Conservation (phyloP, 2,329 filamentous ascomycete species). For the Pseudogymnoascus sp. region DNA sequence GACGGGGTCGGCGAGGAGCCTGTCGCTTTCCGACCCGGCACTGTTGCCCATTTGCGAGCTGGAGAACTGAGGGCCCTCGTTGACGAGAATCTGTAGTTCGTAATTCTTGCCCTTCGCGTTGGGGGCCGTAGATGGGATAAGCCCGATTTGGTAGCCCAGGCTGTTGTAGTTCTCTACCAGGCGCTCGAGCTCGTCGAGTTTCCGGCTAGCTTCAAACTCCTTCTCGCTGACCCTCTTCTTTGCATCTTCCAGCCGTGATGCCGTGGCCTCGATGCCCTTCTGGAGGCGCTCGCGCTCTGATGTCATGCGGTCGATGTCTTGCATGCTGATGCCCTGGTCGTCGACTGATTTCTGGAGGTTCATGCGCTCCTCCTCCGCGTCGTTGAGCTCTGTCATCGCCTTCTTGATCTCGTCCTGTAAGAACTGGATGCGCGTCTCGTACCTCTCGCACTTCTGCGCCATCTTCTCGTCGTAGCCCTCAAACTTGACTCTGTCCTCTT, state of each 20-base stretch:
- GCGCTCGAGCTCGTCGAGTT: slow-evolving; percentile 86
- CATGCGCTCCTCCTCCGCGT: slow-evolving; percentile 74
- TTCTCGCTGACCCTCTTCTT: slow-evolving; percentile 78
- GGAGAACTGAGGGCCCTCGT: slow-evolving; percentile 68
- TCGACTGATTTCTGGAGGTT: slow-evolving; percentile 80
- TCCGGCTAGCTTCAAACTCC: slow-evolving; percentile 76
- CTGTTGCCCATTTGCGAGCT: slow-evolving; percentile 44
- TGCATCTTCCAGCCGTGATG: slow-evolving; percentile 70
- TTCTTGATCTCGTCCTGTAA: slow-evolving; percentile 83
- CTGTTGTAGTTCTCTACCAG: slow-evolving; percentile 89
- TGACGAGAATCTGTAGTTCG: slow-evolving; percentile 77
- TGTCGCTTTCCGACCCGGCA: slow-evolving; percentile 49
- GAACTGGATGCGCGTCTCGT: slow-evolving; percentile 69
- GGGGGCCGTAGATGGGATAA: slow-evolving; percentile 75
- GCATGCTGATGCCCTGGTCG: slow-evolving; percentile 87
- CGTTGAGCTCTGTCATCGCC: slow-evolving; percentile 62
- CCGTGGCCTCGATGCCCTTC: slow-evolving; percentile 71
- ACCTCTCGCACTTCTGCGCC: slow-evolving; percentile 78
- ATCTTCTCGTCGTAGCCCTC: slow-evolving; percentile 88
- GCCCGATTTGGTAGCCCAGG: slow-evolving; percentile 82
- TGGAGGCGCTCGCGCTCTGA: slow-evolving; percentile 90
- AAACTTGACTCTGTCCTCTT: slow-evolving; percentile 91
- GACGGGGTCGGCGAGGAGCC: slow-evolving; percentile 70
- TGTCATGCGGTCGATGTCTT: slow-evolving; percentile 99
- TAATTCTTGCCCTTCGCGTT: slow-evolving; percentile 82